Percentiles rank a stretch among this genome's conserved stretches.
These are phyloP conservation scores for Geotrichum fermentans DNA, from an alignment of 1,139 yeast species.

Conservation along the genomic window DNA sequence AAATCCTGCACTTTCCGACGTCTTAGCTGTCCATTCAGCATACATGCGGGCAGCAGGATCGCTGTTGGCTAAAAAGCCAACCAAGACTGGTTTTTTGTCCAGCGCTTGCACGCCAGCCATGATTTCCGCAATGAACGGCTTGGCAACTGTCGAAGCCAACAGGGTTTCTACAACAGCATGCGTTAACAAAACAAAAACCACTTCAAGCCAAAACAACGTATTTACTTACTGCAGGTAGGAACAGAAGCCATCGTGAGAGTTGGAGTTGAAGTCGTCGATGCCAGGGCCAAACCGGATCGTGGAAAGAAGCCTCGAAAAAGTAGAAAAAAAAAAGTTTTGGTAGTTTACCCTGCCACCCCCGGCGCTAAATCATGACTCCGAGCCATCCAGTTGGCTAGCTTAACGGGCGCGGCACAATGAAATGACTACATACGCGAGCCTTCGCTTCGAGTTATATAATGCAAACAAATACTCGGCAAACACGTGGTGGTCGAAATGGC, in stretches of 20 bases:
- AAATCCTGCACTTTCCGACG: constrained; percentile 82
- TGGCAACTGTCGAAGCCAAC: constrained; percentile 82
- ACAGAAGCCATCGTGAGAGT: constrained; percentile 5
- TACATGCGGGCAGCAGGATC: constrained; percentile 96
- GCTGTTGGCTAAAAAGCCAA: constrained; percentile 83
- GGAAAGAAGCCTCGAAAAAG: constrained; percentile 2
- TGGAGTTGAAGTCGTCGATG: not conserved
- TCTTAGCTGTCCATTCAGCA: constrained; percentile 93
- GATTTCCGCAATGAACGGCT: constrained; percentile 71
- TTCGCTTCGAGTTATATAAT: too few relatives aligned
- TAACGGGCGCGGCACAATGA: too few relatives aligned
- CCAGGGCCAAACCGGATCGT: constrained; percentile 5
- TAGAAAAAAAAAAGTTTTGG: constrained; percentile 1
- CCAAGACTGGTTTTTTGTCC: constrained; percentile 60
- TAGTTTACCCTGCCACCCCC: not conserved
- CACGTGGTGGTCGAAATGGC: too few relatives aligned
- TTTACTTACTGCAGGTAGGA: constrained; percentile 17
- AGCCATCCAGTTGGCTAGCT: too few relatives aligned
- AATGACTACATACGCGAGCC: too few relatives aligned
- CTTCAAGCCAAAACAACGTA: not conserved
- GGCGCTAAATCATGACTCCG: too few relatives aligned
- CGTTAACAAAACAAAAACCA: not conserved
- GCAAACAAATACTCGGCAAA: too few relatives aligned
- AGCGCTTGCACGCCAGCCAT: constrained; percentile 52
- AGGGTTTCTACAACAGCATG: constrained; percentile 54